A percentile compares a stretch with the other conserved stretches of the same genome.
Evolutionary conservation across 1,284 basidiomycete species (phyloP).

Genomic region (Tilletia setariae): DNA sequence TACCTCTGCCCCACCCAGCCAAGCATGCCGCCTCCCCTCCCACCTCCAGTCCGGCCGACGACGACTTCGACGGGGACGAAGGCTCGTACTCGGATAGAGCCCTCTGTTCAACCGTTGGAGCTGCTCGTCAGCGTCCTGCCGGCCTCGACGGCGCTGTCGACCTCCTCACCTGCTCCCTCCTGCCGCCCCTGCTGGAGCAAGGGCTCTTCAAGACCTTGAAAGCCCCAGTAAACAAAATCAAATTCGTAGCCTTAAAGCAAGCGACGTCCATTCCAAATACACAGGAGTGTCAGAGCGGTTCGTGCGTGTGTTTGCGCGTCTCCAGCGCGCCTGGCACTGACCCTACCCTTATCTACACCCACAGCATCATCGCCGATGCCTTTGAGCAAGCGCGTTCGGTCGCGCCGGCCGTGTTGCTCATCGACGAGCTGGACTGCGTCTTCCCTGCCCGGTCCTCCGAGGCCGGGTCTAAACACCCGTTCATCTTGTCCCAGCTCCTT

Average conservation of each 20-base stretch:
- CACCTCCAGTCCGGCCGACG: no score
- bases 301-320: background rate
- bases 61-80: no score
- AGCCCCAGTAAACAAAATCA: background rate
- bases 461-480: background rate
- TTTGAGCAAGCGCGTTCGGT: background rate
- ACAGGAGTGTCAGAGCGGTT: background rate
- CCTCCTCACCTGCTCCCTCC: background rate
- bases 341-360: background rate
- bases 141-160: no score
- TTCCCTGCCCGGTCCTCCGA: conserved; percentile 5
- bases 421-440: conserved; percentile 7
- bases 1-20: no score
- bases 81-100: no score
- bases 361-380: background rate
- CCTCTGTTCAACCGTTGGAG: no score
- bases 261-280: background rate
- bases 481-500: background rate
- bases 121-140: no score
- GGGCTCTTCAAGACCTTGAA: background rate
- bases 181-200: background rate
- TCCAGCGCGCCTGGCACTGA: background rate
- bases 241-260: conserved; percentile 1
- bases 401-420: background rate
- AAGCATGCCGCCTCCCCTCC: no score